phyloP scores from a whole-genome alignment of 2,329 filamentous ascomycete genomes.

The Massarina eburnea region DNA sequence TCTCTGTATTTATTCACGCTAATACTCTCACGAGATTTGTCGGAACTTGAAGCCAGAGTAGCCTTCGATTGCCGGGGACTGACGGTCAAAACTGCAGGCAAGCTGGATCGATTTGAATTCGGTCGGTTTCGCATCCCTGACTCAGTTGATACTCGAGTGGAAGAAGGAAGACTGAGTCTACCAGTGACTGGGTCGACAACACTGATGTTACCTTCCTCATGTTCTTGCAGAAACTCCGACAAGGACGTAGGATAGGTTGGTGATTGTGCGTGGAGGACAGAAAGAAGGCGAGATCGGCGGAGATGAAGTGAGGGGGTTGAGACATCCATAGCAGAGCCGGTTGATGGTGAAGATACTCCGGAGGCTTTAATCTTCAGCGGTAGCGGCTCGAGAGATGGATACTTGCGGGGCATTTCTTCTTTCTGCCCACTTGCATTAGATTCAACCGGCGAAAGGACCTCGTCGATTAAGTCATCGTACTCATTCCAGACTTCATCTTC shows the following conservation, averaged over 20 bases:
- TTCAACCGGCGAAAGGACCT: constrained; percentile 56
- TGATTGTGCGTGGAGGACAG: constrained; percentile 52
- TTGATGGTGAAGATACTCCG: constrained; percentile 32
- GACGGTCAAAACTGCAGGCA: constrained; percentile 31
- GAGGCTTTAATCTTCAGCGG: constrained; percentile 28
- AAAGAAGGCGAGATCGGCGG: constrained; percentile 54
- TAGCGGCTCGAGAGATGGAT: constrained; percentile 34
- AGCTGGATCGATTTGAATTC: constrained; percentile 36
- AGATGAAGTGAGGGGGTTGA: constrained; percentile 43
- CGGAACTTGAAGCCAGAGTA: constrained; percentile 32
- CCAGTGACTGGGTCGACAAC: constrained; percentile 43
- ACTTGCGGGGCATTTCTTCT: constrained; percentile 13
- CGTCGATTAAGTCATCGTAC: constrained; percentile 84
- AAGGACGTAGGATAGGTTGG: constrained; percentile 57
- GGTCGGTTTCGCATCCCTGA: constrained; percentile 27
- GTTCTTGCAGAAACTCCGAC: constrained; percentile 56
- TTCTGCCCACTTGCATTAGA: constrained; percentile 12
- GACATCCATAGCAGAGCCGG: constrained; percentile 22
- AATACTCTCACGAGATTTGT: constrained; percentile 37
- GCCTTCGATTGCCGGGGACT: constrained; percentile 37
- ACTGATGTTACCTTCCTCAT: constrained; percentile 47
- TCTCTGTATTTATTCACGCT: constrained; percentile 50
- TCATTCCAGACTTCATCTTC: constrained; percentile 95
- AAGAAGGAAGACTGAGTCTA: constrained; percentile 39
- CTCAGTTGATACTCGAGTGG: constrained; percentile 31